phyloP scores from a whole-genome alignment of 139 green algal genomes.

The Microglena sp. region DNA sequence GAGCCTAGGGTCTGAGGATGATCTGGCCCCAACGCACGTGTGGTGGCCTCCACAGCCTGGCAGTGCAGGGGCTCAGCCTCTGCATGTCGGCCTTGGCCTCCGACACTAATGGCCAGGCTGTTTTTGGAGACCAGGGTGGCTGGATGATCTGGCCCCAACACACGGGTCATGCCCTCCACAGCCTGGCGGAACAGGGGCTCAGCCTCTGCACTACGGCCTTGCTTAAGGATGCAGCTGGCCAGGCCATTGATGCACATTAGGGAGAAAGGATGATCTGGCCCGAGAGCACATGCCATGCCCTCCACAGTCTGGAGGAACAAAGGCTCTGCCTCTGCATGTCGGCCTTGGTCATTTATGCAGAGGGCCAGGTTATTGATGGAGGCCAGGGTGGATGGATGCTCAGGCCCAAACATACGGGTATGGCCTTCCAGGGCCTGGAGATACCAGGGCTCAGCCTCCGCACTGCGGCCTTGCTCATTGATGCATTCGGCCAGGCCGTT shows the following conservation, averaged over 20 bases:
- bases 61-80: constrained; percentile 9
- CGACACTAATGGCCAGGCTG: constrained; percentile 3
- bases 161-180: constrained; percentile 3
- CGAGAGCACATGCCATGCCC: constrained; percentile 2
- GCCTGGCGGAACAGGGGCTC: constrained; percentile 6
- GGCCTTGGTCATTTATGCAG: constrained; percentile 12
- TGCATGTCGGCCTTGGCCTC: constrained; percentile 10
- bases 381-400: background rate
- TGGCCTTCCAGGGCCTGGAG: constrained; percentile 9
- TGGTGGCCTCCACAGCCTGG: constrained; percentile 10
- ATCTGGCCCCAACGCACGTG: constrained; percentile 1
- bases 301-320: constrained; percentile 14
- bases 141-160: constrained; percentile 7
- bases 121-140: constrained; percentile 3
- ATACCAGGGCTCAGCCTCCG: constrained; percentile 9
- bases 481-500: constrained; percentile 6
- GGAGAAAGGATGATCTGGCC: constrained; percentile 2
- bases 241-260: background rate
- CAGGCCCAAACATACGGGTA: background rate
- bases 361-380: constrained; percentile 8
- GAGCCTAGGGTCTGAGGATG: constrained; percentile 8
- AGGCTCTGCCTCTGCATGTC: constrained; percentile 12
- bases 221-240: background rate
- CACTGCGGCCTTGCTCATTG: too few species aligned
- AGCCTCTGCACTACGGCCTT: background rate